Evolutionary conservation across 2,329 filamentous ascomycete species (phyloP).

Genomic region (Aspergillus vadensis): DNA sequence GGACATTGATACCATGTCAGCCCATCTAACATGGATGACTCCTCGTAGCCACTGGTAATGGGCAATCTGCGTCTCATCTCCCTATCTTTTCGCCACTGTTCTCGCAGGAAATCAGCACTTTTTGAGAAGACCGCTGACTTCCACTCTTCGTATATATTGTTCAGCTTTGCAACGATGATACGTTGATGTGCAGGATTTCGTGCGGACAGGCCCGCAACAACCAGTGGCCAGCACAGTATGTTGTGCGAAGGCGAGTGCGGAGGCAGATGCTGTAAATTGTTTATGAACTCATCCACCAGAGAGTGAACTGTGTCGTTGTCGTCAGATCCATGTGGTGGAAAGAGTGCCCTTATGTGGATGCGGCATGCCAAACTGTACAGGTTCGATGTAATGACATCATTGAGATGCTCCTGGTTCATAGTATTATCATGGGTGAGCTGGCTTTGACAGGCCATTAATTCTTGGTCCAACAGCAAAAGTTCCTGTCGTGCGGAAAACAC

Average conservation of each 20-base stretch:
- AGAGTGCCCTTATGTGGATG: neutral
- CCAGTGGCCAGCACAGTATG: slow-evolving; percentile 14
- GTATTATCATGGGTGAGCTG: neutral
- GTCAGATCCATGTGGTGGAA: neutral
- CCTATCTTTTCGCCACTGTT: neutral
- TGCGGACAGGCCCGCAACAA: slow-evolving; percentile 7
- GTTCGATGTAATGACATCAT: slow-evolving; percentile 7
- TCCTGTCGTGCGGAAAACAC: neutral
- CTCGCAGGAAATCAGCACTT: slow-evolving; percentile 7
- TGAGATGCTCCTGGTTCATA: slow-evolving; percentile 1
- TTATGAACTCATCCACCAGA: slow-evolving; percentile 5
- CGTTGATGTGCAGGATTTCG: neutral
- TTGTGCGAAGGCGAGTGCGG: slow-evolving; percentile 2
- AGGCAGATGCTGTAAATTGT: neutral
- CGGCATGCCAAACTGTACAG: slow-evolving; percentile 11
- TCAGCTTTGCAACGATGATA: slow-evolving; percentile 4
- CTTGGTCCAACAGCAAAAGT: neutral
- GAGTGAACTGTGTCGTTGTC: neutral
- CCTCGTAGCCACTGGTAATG: neutral
- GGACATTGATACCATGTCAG: neutral
- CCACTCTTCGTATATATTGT: slow-evolving; percentile 4
- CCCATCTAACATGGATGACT: neutral
- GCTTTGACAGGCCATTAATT: neutral
- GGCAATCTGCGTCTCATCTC: neutral
- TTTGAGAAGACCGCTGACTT: slow-evolving; percentile 4